Evolutionary conservation across 768 basidiomycete genomes (phyloP), one percentile per base, ranked within the genome.

Genomic region (Pulveroboletus sp.): DNA sequence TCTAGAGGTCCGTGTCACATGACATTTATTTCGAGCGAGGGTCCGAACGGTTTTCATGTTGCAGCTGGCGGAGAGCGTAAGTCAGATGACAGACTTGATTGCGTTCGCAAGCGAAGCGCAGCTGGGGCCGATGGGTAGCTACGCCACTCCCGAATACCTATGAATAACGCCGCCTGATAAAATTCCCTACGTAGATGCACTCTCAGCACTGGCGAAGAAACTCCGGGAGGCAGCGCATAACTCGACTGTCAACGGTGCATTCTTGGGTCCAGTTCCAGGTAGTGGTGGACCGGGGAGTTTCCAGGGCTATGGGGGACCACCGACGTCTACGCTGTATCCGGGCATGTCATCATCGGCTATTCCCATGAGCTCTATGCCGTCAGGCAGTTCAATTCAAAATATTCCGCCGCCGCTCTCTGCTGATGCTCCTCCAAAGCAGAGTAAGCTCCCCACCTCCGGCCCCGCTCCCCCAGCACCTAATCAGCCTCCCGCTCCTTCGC

Each of bases 21-120:
- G 47, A 24, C 21, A 27, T 50, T 21, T 36, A 42, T 38, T 26
- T 33, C 27, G 45, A 18, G n/a, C 32, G 33, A 38, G 39, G 42
- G 51, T 37, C 54, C 32, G 18, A 51, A 55, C 30, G 17, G 18
- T 15, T 44, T 50, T 44, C 17, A 28, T 52, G 50, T 51, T 51
- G 32, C 57, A 86, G 83, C 74, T 92, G 45, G 89, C 89, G 26
- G 89, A 92, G 65, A 89, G 86, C 58, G 87, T 91, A 6, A 79
- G 77, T 39, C 80, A 85, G 53, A 89, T 91, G 89, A 73, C 79
- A 31, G 87, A 90, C 56, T 72, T 92, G 46, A 89, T 92, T 47
- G 60, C 75, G 5, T 89, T 78, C 59, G 80, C 85, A 24, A 76
- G 58, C 24, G 77, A 82, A 32, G 66, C 69, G 7, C 45, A 69